Base-by-base conservation (phyloP, 495 filamentous ascomycete genomes). In the Lepraria neglecta region DNA sequence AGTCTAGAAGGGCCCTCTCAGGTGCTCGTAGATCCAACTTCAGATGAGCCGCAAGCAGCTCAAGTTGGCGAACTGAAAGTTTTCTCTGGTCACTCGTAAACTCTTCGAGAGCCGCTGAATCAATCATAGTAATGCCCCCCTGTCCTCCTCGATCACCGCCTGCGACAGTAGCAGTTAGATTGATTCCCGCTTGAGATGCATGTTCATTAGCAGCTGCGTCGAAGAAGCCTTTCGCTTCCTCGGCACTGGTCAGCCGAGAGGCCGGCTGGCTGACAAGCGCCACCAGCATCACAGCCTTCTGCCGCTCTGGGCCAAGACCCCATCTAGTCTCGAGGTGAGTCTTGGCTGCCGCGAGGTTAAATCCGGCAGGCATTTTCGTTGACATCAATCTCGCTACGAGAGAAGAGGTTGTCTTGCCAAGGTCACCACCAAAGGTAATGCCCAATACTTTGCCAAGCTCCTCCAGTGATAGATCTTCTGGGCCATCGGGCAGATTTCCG, bases 341-440 rank as follows among this genome's bases (percentile, higher is more conserved):
- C n/a, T 52, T 46, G n/a, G 31, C 30, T 21, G 42, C 15, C 15
- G 47, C 33, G 9, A 11, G 15, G 30, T 17, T 38, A 33, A 67
- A 58, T 24, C 19, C 33, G 9, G 35, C 61, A 6, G 61, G 56
- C 55, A 64, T 61, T 28, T 65, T 65, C 19, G 51, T 44, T 12
- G 63, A 33, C 31, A 66, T 57, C 58, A 65, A 17, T 43, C 27
- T 47, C 6, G 51, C 19, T 14, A 66, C 35, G 2, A 61, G 46
- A 7, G 44, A 42, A 19, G 44, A 43, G 9, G 52, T 30, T 6
- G 40, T 31, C 24, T 64, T 64, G 14, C 64, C 46, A 33, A 62
- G 46, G 12, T 63, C 28, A 1, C 53, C 45, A 21, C 46, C 53
- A 9, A 6, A n/a, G 7, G 17, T 30, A 12, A 19, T 44, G 14